Conservation (phyloP, 148 eudicot species). For the Rhododendron williamsianum region DNA sequence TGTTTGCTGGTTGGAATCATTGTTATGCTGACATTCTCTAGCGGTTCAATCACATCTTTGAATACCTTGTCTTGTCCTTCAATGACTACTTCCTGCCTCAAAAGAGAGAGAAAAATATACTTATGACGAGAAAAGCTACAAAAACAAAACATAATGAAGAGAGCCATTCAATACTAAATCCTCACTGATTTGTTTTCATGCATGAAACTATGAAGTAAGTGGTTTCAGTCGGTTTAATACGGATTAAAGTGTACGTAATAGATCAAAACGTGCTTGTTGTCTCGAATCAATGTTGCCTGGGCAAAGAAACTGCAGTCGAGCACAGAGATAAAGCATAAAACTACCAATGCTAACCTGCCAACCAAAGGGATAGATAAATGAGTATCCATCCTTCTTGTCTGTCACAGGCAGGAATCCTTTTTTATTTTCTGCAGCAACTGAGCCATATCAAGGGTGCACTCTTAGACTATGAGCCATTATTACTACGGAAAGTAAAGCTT, state of each 20-base stretch:
- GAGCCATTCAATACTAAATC: neutral
- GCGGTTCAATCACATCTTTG: slow-evolving; percentile 97
- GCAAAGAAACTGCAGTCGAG: neutral
- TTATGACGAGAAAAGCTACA: neutral
- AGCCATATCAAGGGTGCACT: slow-evolving; percentile 69
- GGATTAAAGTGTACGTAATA: too few relatives aligned
- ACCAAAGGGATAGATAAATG: slow-evolving; percentile 89
- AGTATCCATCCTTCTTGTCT: slow-evolving; percentile 88
- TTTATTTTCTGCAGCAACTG: slow-evolving; percentile 98
- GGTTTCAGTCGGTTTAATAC: too few relatives aligned
- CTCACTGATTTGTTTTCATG: neutral
- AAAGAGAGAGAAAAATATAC: neutral
- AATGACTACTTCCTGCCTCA: slow-evolving; percentile 69
- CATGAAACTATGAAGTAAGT: neutral
- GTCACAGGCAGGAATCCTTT: slow-evolving; percentile 66
- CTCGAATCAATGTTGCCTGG: too few relatives aligned
- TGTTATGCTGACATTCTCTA: slow-evolving; percentile 87
- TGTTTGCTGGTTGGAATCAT: slow-evolving; percentile 67
- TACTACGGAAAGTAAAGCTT: slow-evolving; percentile 3
- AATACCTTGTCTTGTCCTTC: slow-evolving; percentile 94
- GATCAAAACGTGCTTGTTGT: too few relatives aligned
- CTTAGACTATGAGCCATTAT: slow-evolving; percentile 58
- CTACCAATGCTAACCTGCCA: slow-evolving; percentile 68
- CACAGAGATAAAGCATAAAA: neutral
- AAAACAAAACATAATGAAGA: neutral